These are phyloP conservation scores for Polygonum maritimum DNA, from an alignment of 148 eudicot genomes.

Conservation along the genomic window DNA sequence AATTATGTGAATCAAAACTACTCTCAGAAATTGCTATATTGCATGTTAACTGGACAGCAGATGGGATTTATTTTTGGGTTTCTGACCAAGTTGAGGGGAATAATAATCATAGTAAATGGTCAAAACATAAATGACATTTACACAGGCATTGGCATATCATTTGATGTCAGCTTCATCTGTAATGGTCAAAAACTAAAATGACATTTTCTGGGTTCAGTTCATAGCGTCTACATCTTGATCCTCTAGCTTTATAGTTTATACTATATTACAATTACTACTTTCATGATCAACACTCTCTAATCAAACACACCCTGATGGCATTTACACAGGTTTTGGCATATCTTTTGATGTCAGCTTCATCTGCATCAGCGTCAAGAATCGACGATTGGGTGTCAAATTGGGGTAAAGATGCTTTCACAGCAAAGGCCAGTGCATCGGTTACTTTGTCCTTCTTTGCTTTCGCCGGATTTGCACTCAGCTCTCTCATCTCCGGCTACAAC, in stretches of 20 bases:
- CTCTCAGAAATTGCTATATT: not conserved
- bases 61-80: not conserved
- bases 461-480: constrained; percentile 66
- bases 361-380: constrained; percentile 80
- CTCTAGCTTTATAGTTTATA: not conserved
- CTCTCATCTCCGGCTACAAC: constrained; percentile 78
- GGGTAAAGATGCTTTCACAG: constrained; percentile 88
- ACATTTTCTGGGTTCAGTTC: too few species aligned
- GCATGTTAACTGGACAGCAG: not conserved
- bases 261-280: not conserved
- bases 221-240: not conserved
- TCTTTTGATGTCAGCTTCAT: constrained; percentile 69
- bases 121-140: not conserved
- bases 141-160: too few species aligned
- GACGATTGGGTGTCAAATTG: constrained; percentile 77
- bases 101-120: not conserved
- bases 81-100: not conserved
- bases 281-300: not conserved
- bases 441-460: constrained; percentile 82
- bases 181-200: too few species aligned
- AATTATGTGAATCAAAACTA: not conserved
- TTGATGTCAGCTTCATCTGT: too few species aligned
- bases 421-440: constrained; percentile 66
- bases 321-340: constrained; percentile 8
- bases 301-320: not conserved